A percentile compares a stretch with the other conserved stretches of the same genome.
These are phyloP conservation scores for Coemansia sp. DNA, from an alignment of 192 early-diverging fungal genomes.

Conservation along the genomic window DNA sequence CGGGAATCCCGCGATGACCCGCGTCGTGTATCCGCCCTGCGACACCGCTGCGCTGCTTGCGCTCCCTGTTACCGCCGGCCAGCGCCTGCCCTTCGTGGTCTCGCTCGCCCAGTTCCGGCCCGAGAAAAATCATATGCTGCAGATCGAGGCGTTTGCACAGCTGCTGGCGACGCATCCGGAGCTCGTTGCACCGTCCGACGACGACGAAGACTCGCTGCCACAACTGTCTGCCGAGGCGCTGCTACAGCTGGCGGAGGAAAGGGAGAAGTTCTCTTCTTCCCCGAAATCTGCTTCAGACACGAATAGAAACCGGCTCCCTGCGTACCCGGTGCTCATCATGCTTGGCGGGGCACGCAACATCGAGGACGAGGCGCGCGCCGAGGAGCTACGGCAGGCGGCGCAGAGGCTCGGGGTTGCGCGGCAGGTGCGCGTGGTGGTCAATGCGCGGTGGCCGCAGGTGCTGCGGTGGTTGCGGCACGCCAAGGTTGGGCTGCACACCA, in stretches of 20 bases:
- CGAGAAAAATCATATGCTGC: constrained; percentile 89
- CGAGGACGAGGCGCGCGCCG: constrained; percentile 71
- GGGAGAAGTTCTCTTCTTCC: not conserved
- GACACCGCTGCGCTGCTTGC: constrained; percentile 67
- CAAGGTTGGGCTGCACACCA: constrained; percentile 89
- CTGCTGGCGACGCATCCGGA: constrained; percentile 65
- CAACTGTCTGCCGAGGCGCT: not conserved
- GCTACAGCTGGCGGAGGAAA: not conserved
- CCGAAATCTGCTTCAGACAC: not conserved
- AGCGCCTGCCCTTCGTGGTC: constrained; percentile 67
- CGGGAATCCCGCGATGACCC: constrained; percentile 58
- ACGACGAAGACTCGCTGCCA: too few relatives aligned
- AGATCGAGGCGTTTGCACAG: constrained; percentile 71
- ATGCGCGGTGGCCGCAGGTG: constrained; percentile 75
- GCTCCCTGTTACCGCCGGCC: constrained; percentile 55
- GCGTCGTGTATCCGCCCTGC: constrained; percentile 92
- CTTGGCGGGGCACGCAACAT: constrained; percentile 85
- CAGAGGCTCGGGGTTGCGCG: constrained; percentile 61
- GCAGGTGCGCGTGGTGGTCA: constrained; percentile 76
- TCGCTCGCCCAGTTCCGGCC: constrained; percentile 97
- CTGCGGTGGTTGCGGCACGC: constrained; percentile 60
- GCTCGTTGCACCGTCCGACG: constrained; percentile 23
- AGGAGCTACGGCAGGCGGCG: constrained; percentile 57
- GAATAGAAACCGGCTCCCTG: not conserved
- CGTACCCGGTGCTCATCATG: constrained; percentile 66